Evolutionary conservation across 2,329 filamentous ascomycete species (phyloP).

Genomic region (Aspergillus chevalieri): DNA sequence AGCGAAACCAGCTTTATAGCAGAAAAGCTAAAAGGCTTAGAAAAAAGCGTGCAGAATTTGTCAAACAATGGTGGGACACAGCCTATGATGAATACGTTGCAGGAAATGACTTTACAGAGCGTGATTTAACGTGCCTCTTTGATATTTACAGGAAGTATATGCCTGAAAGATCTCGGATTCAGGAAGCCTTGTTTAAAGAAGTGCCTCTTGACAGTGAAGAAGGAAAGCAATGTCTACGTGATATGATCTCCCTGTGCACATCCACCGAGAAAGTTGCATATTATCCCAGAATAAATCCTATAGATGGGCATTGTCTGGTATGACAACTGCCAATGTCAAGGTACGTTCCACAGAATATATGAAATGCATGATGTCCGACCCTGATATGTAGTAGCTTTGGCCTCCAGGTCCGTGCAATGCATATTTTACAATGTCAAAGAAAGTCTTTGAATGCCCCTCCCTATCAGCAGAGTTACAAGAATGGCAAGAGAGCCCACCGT

Average conservation of each 20-base stretch:
- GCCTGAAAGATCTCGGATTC: slow-evolving; percentile 7
- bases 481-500: slow-evolving; percentile 6
- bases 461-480: slow-evolving; percentile 8
- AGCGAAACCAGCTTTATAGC: slow-evolving; percentile 13
- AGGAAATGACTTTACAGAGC: slow-evolving; percentile 13
- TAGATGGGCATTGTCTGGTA: slow-evolving; percentile 1
- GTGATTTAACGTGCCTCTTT: slow-evolving; percentile 12
- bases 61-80: slow-evolving; percentile 13
- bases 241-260: slow-evolving; percentile 14
- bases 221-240: slow-evolving; percentile 12
- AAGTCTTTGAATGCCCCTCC: slow-evolving; percentile 6
- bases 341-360: neutral
- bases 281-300: slow-evolving; percentile 3
- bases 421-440: slow-evolving; percentile 6
- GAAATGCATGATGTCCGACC: neutral
- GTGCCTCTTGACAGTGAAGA: slow-evolving; percentile 12
- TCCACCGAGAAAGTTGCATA: slow-evolving; percentile 12
- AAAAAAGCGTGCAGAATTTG: slow-evolving; percentile 8
- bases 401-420: slow-evolving; percentile 2
- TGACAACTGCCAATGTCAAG: slow-evolving; percentile 3
- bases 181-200: slow-evolving; percentile 12
- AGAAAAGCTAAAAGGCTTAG: slow-evolving; percentile 12
- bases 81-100: slow-evolving; percentile 16
- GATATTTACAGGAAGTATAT: slow-evolving; percentile 17
- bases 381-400: neutral